Percentiles rank a stretch among this genome's conserved stretches.
phyloP scores from a whole-genome alignment of 495 filamentous ascomycete species.

The Evernia prunastri region DNA sequence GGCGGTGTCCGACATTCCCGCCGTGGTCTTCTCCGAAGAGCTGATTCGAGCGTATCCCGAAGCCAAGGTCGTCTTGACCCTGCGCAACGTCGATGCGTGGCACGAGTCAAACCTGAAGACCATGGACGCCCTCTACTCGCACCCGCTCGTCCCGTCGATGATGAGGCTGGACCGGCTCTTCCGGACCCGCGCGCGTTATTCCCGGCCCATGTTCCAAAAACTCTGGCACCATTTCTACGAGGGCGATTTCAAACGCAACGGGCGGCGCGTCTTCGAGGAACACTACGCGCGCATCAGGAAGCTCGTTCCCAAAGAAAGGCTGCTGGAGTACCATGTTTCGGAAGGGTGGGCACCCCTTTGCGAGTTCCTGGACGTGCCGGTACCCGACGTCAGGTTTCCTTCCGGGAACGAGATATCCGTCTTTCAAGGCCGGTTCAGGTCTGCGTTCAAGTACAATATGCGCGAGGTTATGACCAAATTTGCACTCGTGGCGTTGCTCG shows the following conservation, averaged over 20 bases:
- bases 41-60: slow-evolving; percentile 49
- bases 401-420: slow-evolving; percentile 27
- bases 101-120: slow-evolving; percentile 8
- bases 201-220: not conserved
- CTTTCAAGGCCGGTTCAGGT: not conserved
- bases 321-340: slow-evolving; percentile 10
- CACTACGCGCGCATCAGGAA: slow-evolving; percentile 34
- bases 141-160: not conserved
- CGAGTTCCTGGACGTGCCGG: slow-evolving; percentile 33
- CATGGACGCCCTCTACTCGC: no score
- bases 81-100: slow-evolving; percentile 33
- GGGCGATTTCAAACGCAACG: slow-evolving; percentile 24
- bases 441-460: no score
- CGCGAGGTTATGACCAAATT: no score
- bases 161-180: not conserved
- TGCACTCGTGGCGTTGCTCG: no score
- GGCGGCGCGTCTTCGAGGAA: slow-evolving; percentile 31
- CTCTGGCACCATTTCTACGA: slow-evolving; percentile 6
- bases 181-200: not conserved
- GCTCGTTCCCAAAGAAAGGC: slow-evolving; percentile 24
- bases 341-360: slow-evolving; percentile 38
- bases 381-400: slow-evolving; percentile 36
- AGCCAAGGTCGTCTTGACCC: slow-evolving; percentile 46
- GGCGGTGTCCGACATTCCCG: slow-evolving; percentile 44
- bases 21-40: slow-evolving; percentile 43